Percentiles rank a stretch among this genome's conserved stretches.
Conservation (phyloP, 306 rosid genomes). For the Canavalia gladiata region DNA sequence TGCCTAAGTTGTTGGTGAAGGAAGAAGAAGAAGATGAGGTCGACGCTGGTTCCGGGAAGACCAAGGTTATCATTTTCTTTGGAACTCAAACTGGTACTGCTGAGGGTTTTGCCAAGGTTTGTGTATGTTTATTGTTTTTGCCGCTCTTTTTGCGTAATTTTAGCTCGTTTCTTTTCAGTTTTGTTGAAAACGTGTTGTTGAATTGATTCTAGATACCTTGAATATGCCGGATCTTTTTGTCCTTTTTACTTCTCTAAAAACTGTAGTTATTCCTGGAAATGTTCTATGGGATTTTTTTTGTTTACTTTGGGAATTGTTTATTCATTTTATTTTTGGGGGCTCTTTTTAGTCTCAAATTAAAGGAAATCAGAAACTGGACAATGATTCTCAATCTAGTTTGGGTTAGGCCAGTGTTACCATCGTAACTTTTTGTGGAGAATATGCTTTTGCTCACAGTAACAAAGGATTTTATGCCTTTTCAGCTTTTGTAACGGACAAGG, state of each 20-base stretch:
- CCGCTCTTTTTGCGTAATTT: neutral
- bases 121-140: neutral
- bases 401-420: neutral
- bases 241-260: too few relatives aligned
- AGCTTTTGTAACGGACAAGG: neutral
- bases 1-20: constrained; percentile 57
- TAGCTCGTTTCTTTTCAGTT: neutral
- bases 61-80: constrained; percentile 65
- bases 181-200: neutral
- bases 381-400: constrained; percentile 24
- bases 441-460: neutral
- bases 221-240: constrained; percentile 1
- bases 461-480: neutral
- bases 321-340: too few relatives aligned
- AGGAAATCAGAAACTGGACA: neutral
- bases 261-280: neutral
- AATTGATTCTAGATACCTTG: neutral
- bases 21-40: constrained; percentile 67
- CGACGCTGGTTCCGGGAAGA: constrained; percentile 63
- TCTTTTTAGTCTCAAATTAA: neutral
- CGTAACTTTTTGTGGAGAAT: neutral
- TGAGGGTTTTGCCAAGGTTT: constrained; percentile 86
- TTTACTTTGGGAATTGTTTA: neutral
- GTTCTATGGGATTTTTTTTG: too few relatives aligned
- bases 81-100: constrained; percentile 95